Base-by-base conservation (phyloP, 257 asterid genomes). In the Handroanthus guayacan region DNA sequence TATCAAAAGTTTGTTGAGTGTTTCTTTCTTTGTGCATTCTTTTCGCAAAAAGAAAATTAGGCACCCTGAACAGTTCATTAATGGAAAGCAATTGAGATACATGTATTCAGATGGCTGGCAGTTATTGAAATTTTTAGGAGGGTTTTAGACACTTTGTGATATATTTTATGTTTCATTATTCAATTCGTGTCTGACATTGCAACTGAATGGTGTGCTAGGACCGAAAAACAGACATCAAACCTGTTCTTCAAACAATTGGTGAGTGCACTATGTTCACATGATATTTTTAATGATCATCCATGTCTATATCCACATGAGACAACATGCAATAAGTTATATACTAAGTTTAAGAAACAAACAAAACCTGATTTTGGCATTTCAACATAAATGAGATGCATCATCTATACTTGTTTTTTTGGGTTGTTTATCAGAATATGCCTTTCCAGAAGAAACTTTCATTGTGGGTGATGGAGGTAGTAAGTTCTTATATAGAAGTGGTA, bases 231-330 rank as follows among this genome's bases (percentile, higher is more conserved):
- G 87, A 92, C 81, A 77, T 88, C 88, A 90, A 80, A 41, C 89
- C 89, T 60, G 80, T 92, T 74, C 94, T 92, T 78, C 88, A 88
- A 81, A 86, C 71, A 84, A 79, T 92, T 83, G 99, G 99, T 94
- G 82, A 89, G 96, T 88, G 67, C 68, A 67, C 64, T 77, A 39
- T 71, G 55, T 18, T 17, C 25, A 10, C 48, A 56, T 25, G 31
- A 25, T 25, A 25, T 25, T 25, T 25, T 25, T 25, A 25, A 25
- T 25, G 0, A 25, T 25, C 20, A 50, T 68, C 68, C 36, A 38
- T 54, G 31, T 17, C 17, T 25, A 25, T 51, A 20, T 55, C 2
- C 45, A 20, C 25, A 69, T 47, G 67, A 41, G 10, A 51, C 61
- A 69, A 10, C 55, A 39, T 67, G 55, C 71, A 55, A 25, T 43